phyloP scores from a whole-genome alignment of 805 yeast species.

The Yarrowia alimentaria region DNA sequence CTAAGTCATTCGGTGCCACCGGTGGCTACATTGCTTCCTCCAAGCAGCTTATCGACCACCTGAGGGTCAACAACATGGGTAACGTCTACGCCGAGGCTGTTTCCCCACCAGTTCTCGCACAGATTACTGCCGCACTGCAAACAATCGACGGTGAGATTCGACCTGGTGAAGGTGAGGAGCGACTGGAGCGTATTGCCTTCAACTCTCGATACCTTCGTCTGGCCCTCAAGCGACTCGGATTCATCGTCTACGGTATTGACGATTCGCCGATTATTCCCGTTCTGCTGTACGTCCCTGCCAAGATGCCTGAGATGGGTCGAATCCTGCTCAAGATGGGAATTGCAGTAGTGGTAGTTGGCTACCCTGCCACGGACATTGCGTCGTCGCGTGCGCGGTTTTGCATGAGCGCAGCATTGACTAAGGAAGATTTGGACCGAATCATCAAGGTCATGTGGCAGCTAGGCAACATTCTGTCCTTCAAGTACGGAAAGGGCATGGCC shows the following conservation, averaged over 20 bases:
- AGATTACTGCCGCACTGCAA: slow-evolving; percentile 74
- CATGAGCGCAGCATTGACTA: slow-evolving; percentile 86
- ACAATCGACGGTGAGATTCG: slow-evolving; percentile 77
- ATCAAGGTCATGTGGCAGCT: slow-evolving; percentile 68
- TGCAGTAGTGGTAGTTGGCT: slow-evolving; percentile 95
- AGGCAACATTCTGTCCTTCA: slow-evolving; percentile 73
- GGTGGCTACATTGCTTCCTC: slow-evolving; percentile 95
- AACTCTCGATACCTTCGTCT: slow-evolving; percentile 89
- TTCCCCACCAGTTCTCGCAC: slow-evolving; percentile 89
- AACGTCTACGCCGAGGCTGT: slow-evolving; percentile 78
- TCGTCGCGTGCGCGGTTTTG: slow-evolving; percentile 91
- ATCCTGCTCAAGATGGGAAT: slow-evolving; percentile 73
- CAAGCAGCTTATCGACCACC: slow-evolving; percentile 64
- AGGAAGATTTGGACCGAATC: slow-evolving; percentile 85
- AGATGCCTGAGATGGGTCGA: slow-evolving; percentile 90
- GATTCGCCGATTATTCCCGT: slow-evolving; percentile 96
- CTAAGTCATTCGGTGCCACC: slow-evolving; percentile 97
- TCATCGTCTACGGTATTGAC: slow-evolving; percentile 90
- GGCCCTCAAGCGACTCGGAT: slow-evolving; percentile 89
- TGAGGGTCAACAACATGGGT: slow-evolving; percentile 71
- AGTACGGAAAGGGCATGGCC: slow-evolving; percentile 37
- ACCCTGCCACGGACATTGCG: slow-evolving; percentile 94
- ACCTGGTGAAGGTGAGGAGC: slow-evolving; percentile 91
- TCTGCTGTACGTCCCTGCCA: slow-evolving; percentile 82
- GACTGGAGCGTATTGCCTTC: slow-evolving; percentile 91